A percentile compares a stretch with the other conserved stretches of the same genome.
Conservation (phyloP, 345 rosid species). For the Gossypium anomalum region DNA sequence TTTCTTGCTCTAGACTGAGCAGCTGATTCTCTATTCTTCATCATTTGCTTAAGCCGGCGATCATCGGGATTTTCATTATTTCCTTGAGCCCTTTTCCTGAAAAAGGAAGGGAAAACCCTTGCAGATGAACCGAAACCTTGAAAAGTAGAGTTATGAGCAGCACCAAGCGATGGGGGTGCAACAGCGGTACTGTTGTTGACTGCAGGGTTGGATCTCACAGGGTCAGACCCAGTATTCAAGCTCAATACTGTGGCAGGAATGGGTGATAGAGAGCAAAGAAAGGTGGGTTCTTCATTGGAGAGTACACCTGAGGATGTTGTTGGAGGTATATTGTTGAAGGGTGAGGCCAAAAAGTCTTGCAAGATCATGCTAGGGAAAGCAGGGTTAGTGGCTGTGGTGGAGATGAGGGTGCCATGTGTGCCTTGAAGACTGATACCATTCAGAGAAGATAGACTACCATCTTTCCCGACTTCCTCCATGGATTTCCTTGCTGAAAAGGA, state of each 20-base stretch:
- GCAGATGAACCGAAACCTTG: neutral
- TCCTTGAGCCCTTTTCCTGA: conserved; percentile 25
- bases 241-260: conserved; percentile 20
- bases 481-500: neutral
- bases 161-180: neutral
- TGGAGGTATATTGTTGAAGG: conserved; percentile 15
- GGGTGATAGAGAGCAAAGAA: neutral
- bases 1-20: conserved; percentile 57
- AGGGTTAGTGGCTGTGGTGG: neutral
- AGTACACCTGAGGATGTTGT: neutral
- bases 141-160: too few species aligned
- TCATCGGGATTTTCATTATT: conserved; percentile 20
- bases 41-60: conserved; percentile 41
- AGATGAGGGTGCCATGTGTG: neutral
- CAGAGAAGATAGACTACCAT: conserved; percentile 26
- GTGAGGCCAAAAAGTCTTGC: conserved; percentile 29
- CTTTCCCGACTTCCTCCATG: conserved; percentile 52
- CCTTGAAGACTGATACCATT: conserved; percentile 6
- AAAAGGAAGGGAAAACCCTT: neutral
- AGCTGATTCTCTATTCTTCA: conserved; percentile 63
- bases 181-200: neutral
- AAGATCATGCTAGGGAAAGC: conserved; percentile 19
- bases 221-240: conserved; percentile 28
- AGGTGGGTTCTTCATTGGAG: neutral
- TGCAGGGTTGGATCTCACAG: neutral